Conservation (phyloP, 805 yeast species). For the Scheffersomyces coipomensis region DNA sequence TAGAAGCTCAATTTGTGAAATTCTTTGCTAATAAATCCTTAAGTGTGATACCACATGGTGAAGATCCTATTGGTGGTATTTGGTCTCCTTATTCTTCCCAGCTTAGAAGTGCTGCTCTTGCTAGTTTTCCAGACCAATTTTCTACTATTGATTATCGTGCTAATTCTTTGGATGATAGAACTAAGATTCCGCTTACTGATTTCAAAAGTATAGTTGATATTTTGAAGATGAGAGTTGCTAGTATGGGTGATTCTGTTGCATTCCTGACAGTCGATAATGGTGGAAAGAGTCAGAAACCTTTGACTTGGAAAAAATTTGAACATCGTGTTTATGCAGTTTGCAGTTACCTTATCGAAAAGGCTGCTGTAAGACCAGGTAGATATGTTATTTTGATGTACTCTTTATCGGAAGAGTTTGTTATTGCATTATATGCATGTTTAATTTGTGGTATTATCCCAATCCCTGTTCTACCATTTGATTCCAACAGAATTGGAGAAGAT, state of each 20-base stretch:
- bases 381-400: slow-evolving; percentile 80
- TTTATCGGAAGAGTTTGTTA: slow-evolving; percentile 79
- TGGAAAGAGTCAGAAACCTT: slow-evolving; percentile 36
- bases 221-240: slow-evolving; percentile 72
- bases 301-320: slow-evolving; percentile 80
- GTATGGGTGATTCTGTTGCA: slow-evolving; percentile 79
- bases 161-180: slow-evolving; percentile 73
- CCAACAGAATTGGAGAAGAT: slow-evolving; percentile 70
- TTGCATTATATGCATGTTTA: slow-evolving; percentile 85
- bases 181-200: slow-evolving; percentile 70
- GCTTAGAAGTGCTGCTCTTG: slow-evolving; percentile 58
- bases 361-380: slow-evolving; percentile 64
- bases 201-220: slow-evolving; percentile 72
- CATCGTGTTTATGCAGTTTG: slow-evolving; percentile 73
- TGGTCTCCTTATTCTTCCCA: slow-evolving; percentile 79
- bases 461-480: slow-evolving; percentile 71
- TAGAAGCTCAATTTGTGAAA: slow-evolving; percentile 78
- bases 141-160: slow-evolving; percentile 81
- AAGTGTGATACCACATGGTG: slow-evolving; percentile 68
- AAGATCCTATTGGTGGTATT: slow-evolving; percentile 75
- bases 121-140: slow-evolving; percentile 67
- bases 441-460: slow-evolving; percentile 75
- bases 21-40: slow-evolving; percentile 68
- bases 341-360: slow-evolving; percentile 65
- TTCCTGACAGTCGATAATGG: slow-evolving; percentile 45